Conservation (phyloP, 495 filamentous ascomycete species). For the Penicillium riverlandense region DNA sequence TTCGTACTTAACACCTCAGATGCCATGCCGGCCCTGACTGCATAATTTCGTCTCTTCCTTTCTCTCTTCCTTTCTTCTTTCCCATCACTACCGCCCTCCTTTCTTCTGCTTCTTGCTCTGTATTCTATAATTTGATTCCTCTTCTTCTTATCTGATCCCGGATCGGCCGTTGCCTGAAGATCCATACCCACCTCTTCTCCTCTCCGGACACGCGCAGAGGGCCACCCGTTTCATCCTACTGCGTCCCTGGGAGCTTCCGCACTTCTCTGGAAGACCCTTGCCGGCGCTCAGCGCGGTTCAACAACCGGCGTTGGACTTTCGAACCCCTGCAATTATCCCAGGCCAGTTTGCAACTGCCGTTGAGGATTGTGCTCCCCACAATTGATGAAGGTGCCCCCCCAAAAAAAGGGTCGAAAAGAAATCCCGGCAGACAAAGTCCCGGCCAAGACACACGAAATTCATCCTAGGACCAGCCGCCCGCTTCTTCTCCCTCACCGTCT, state of each 20-base stretch:
- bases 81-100: neutral
- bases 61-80: slow-evolving; percentile 7
- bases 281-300: slow-evolving; percentile 4
- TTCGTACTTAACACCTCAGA: too few species aligned
- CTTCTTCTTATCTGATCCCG: too few species aligned
- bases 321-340: slow-evolving; percentile 11
- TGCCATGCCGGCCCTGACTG: too few species aligned
- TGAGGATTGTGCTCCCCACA: slow-evolving; percentile 19
- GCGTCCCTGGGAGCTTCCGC: neutral
- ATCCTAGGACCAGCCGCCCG: too few species aligned
- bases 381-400: too few species aligned
- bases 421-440: neutral
- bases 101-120: slow-evolving; percentile 1
- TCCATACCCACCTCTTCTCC: neutral
- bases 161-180: too few species aligned
- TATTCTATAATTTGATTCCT: neutral
- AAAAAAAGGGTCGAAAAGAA: neutral
- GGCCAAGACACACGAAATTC: too few species aligned
- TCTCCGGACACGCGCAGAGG: neutral
- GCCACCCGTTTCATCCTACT: neutral
- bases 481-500: neutral
- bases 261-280: slow-evolving; percentile 20
- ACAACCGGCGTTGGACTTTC: slow-evolving; percentile 10
- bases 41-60: neutral
- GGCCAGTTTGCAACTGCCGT: slow-evolving; percentile 28